Evolutionary conservation across 2,329 filamentous ascomycete genomes (phyloP).

Genomic region (Myriosclerotinia duriaeana): DNA sequence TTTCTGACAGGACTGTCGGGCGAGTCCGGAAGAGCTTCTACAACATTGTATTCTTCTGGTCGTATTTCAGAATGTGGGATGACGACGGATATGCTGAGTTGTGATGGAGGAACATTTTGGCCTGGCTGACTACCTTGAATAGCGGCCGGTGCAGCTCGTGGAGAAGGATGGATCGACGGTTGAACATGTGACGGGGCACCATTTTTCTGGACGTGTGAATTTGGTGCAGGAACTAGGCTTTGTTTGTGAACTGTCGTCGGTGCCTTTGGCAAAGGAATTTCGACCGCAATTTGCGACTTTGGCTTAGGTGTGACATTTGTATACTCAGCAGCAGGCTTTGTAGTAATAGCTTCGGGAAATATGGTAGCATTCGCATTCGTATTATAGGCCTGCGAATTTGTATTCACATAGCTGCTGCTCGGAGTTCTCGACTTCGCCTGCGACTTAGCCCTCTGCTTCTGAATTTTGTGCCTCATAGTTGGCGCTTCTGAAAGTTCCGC

Average conservation of each 20-base stretch:
- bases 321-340: slow-evolving; percentile 23
- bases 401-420: slow-evolving; percentile 7
- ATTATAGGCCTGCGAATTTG: slow-evolving; percentile 13
- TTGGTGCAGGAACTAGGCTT: background rate
- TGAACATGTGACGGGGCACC: background rate
- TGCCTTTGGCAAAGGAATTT: slow-evolving; percentile 31
- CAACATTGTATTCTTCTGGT: slow-evolving; percentile 37
- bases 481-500: slow-evolving; percentile 9
- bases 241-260: background rate
- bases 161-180: background rate
- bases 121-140: background rate
- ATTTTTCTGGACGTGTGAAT: background rate
- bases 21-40: slow-evolving; percentile 36
- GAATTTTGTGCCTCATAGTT: slow-evolving; percentile 17
- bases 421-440: slow-evolving; percentile 29
- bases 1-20: slow-evolving; percentile 44
- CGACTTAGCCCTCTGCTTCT: slow-evolving; percentile 28
- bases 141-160: background rate
- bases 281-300: slow-evolving; percentile 32
- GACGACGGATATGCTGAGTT: slow-evolving; percentile 33
- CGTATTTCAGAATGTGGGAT: slow-evolving; percentile 35
- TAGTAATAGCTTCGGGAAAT: slow-evolving; percentile 17
- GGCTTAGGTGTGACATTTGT: slow-evolving; percentile 43
- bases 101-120: slow-evolving; percentile 22
- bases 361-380: slow-evolving; percentile 15